Evolutionary conservation across 2,329 filamentous ascomycete species (phyloP), one percentile per base, ranked within the genome.

Genomic region (Scedosporium minutisporum): DNA sequence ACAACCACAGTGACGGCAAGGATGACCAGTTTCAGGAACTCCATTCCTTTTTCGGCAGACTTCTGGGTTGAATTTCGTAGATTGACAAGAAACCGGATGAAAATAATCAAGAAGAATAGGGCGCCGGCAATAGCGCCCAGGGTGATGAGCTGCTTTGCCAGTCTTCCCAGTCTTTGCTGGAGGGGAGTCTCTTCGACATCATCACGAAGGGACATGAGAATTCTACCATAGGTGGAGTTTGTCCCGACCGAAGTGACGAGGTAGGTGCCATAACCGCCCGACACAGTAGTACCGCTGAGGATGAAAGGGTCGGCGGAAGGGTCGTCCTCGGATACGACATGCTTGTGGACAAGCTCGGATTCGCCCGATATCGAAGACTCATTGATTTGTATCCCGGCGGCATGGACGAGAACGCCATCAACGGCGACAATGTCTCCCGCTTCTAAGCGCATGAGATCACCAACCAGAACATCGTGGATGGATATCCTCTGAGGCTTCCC

Each of bases 351-450:
- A 7, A 90, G 73, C 65, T 90, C 87, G 0, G 88, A 90, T 74
- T 92, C 89, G 64, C 89, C 89, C 9, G 89, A 91, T 6, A 87
- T 85, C 1, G 88, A 88, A 12, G 88, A 91, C 72, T 92, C 89
- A 69, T 90, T 87, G 6, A 70, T 62, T 21, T 70, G 69, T 82
- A 90, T 70, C 82, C 87, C 68, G 87, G 72, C 88, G 81, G 14
- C 87, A 53, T 83, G 77, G 57, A 90, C 85, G 65, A 87, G 83
- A 57, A 90, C 82, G n/a, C 87, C 87, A 69, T 90, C 87, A 0
- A 87, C 87, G 1, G 87, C 86, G 41, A 90, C 80, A 72, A 90
- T 80, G 68, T 90, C 87, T 66, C 89, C 89, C 4, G 88, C 86
- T 70, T 91, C 88, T 21, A 92, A 76, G 64, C 87, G 81, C 74